Evolutionary conservation across 2,329 filamentous ascomycete species (phyloP).

Genomic region (Cercospora nicotianae): DNA sequence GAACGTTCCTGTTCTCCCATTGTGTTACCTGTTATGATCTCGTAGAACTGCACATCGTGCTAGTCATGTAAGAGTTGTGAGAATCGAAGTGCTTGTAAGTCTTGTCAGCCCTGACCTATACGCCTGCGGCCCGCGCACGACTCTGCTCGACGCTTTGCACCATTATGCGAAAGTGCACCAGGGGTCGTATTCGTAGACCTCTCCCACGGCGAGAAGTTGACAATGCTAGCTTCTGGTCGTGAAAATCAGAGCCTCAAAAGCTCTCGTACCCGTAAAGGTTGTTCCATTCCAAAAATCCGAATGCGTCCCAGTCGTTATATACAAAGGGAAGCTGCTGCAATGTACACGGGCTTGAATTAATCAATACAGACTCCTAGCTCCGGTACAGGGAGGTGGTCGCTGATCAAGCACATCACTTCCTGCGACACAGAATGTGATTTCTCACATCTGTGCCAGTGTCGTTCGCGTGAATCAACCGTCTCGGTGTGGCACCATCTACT

Average conservation of each 20-base stretch:
- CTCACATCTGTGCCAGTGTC: background rate
- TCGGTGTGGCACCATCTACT: conserved; percentile 4
- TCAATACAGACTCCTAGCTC: background rate
- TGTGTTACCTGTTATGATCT: background rate
- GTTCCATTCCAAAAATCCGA: background rate
- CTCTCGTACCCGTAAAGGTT: background rate
- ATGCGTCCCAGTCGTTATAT: background rate
- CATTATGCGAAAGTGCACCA: background rate
- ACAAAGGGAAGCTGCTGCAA: background rate
- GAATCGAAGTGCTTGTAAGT: background rate
- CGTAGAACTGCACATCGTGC: background rate
- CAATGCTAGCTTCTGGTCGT: background rate
- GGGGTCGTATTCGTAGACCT: background rate
- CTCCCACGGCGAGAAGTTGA: background rate
- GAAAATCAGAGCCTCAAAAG: background rate
- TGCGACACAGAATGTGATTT: background rate
- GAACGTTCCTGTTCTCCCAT: background rate
- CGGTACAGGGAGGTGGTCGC: background rate
- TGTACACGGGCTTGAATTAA: background rate
- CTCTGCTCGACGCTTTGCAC: background rate
- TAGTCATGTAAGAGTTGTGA: background rate
- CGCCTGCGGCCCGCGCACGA: background rate
- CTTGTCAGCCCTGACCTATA: background rate
- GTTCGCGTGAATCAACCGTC: background rate
- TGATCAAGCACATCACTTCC: background rate